A percentile compares a stretch with the other conserved stretches of the same genome.
Conservation (phyloP, 768 basidiomycete species). For the Podaxis rugospora region DNA sequence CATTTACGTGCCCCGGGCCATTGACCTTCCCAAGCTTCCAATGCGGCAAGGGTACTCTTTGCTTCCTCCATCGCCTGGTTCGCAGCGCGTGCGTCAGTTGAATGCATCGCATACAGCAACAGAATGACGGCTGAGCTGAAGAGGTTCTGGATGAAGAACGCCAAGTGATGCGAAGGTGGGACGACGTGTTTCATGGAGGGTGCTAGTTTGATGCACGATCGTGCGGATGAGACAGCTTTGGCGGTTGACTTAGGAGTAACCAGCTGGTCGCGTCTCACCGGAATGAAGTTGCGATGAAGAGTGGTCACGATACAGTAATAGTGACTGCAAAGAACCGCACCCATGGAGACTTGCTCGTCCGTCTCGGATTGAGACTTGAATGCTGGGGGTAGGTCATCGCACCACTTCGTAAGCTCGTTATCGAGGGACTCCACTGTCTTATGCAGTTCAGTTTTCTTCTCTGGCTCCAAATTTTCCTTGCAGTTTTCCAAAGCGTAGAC, state of each 20-base stretch:
- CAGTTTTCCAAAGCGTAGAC: conserved; percentile 81
- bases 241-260: conserved; percentile 67
- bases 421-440: conserved; percentile 76
- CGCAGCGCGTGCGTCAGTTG: conserved; percentile 59
- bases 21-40: conserved; percentile 78
- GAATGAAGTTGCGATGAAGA: conserved; percentile 83
- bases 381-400: conserved; percentile 65
- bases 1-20: conserved; percentile 90
- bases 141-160: conserved; percentile 86
- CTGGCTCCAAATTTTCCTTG: conserved; percentile 68
- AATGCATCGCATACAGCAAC: conserved; percentile 82
- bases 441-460: conserved; percentile 74
- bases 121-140: conserved; percentile 89
- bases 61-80: conserved; percentile 80
- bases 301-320: conserved; percentile 87
- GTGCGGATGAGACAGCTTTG: conserved; percentile 80
- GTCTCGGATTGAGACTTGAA: conserved; percentile 75
- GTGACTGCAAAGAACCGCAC: conserved; percentile 81
- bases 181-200: conserved; percentile 82
- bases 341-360: conserved; percentile 82
- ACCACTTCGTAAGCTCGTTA: conserved; percentile 75
- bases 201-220: conserved; percentile 80
- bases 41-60: conserved; percentile 60
- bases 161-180: conserved; percentile 81
- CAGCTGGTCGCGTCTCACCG: conserved; percentile 69